Evolutionary conservation across 2,329 filamentous ascomycete genomes (phyloP), one percentile per base, ranked within the genome.

Genomic region (Chrysoporthe puriensis): DNA sequence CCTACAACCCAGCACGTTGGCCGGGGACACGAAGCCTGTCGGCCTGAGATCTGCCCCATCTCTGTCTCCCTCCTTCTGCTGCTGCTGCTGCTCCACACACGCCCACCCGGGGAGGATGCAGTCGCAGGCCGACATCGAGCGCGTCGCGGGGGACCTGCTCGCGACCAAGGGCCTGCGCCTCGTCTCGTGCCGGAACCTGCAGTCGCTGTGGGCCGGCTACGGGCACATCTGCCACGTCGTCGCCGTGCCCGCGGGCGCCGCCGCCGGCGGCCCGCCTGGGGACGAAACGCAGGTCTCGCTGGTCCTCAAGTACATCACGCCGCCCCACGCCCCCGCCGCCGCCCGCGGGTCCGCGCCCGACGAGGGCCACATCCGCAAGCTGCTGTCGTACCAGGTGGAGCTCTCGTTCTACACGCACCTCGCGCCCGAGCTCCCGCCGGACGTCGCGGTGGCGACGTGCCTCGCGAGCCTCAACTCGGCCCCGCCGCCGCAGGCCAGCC

Each of bases 321-420:
- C 86, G 7, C 86, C 87, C 0, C 72, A 75, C 50, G 64, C 21
- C 21, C 21, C 21, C 1, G 21, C 26, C 26, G 26, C 68, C 42
- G 69, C 63, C 0, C 72, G 7, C 26, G 43, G 69, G 11, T 58
- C 68, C 36, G 71, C 71, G n/a, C 72, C 77, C 3, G 84, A 89
- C 48, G 88, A 91, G 72, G 87, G 88, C 0, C 88, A 91, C 70
- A 72, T 87, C 0, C 84, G 89, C 7, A 91, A 91, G 73, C 83
- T 91, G 68, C 75, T 91, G 40, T 90, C 87, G 73, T 91, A 91
- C 71, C 82, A 88, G 58, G 86, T 90, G 3, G 89, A 91, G 75
- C 88, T 89, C 72, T 84, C 84, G 71, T 91, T 91, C 71, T 91
- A 91, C 74, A 79, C 78, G 1, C 74, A 84, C 2, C 75, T 91